Evolutionary conservation across 345 rosid species (phyloP), one percentile per base, ranked within the genome.

Genomic region (Rubroshorea leprosula): DNA sequence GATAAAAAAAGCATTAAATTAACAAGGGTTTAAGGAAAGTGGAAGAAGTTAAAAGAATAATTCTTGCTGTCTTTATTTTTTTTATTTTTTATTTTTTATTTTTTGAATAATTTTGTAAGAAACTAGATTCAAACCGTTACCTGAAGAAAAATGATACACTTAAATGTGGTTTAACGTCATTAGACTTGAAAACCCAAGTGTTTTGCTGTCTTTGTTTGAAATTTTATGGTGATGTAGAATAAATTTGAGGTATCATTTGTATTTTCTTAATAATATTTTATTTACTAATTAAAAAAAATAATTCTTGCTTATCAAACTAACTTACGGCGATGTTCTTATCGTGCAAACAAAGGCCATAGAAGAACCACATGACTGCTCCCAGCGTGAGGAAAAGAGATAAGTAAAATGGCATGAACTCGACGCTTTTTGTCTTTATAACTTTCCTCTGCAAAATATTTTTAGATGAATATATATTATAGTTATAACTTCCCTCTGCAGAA

Each of bases 341-440:
- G 29, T 70, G 74, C 11, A 58, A 67, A 15, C 85, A 72, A 68
- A 80, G 78, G 0, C 99, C 99, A 21, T 90, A 87, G 67, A 81
- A 76, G 79, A 94, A 87, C 99, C 99, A 94, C 78, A 82, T 73
- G 61, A 87, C 80, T 15, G 99, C 96, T 22, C 89, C 79, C 22
- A 90, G 31, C 0, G 99, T 87, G 49, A 94, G 90, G 72, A 81
- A 90, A 62, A 84, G 52, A 4, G 99, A 87, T 21, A 94, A 71
- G 21, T 71, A 49, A 10, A 87, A 78, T 2, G 95, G 95, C 97
- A 87, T 87, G 71, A 54, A 94, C 76, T 90, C 96, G 6, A 75
- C 96, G 43, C 96, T 90, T 64, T 71, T 90, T 5, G 97, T 94
- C 61, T 65, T 73, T 24, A 90, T 81, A 3, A 94, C 95, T 76